phyloP scores from a whole-genome alignment of 2,329 filamentous ascomycete genomes.

The Blastomyces percursus region DNA sequence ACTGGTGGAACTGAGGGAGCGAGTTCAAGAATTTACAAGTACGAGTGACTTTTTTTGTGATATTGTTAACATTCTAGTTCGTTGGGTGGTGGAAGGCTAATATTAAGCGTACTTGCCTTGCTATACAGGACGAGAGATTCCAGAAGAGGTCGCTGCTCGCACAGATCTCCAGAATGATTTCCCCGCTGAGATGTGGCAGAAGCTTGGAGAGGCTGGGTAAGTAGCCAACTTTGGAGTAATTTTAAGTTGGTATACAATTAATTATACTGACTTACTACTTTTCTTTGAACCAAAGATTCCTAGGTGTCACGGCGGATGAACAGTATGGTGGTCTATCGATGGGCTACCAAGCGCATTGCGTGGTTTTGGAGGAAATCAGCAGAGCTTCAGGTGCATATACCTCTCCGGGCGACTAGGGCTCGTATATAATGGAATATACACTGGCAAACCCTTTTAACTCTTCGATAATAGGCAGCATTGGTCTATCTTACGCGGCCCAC shows the following conservation, averaged over 20 bases:
- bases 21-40: constrained; percentile 76
- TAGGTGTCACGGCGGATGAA: constrained; percentile 89
- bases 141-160: constrained; percentile 65
- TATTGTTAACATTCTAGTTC: constrained; percentile 8
- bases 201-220: constrained; percentile 72
- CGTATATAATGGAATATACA: not conserved
- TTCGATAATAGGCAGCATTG: constrained; percentile 44
- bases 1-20: constrained; percentile 66
- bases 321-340: constrained; percentile 79
- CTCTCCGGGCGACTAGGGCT: not conserved
- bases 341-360: constrained; percentile 93
- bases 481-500: constrained; percentile 87
- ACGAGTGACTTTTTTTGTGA: not conserved
- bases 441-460: not conserved
- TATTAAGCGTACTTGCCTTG: not conserved
- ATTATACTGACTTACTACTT: not conserved
- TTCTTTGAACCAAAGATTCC: constrained; percentile 44
- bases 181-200: constrained; percentile 83
- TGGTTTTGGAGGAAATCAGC: constrained; percentile 91
- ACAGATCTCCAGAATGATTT: constrained; percentile 87
- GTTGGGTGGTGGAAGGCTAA: not conserved
- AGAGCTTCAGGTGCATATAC: constrained; percentile 56
- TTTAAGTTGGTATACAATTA: not conserved
- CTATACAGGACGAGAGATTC: constrained; percentile 60
- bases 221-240: not conserved